A percentile compares a stretch with the other conserved stretches of the same genome.
Conservation (phyloP, 169 alveolate genomes). For the Toxoplasma gondii region DNA sequence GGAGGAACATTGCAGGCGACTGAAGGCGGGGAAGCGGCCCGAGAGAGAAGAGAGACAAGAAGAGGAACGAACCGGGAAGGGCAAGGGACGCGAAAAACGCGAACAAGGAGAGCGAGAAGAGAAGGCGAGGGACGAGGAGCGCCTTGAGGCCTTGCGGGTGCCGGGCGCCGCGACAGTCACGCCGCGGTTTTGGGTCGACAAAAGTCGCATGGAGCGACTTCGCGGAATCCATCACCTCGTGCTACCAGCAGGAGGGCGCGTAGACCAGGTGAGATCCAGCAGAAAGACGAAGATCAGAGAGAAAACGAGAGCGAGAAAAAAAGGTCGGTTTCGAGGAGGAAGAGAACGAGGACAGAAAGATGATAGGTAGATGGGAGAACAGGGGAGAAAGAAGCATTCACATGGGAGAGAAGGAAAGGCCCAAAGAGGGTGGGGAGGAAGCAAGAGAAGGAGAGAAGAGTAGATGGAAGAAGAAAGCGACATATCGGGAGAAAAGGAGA, state of each 20-base stretch:
- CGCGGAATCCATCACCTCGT: constrained; percentile 42
- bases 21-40: not conserved
- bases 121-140: not conserved
- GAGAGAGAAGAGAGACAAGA: not conserved
- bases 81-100: not conserved
- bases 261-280: not conserved
- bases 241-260: constrained; percentile 34
- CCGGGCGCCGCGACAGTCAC: constrained; percentile 44
- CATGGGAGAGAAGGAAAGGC: too few relatives aligned
- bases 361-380: too few relatives aligned
- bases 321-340: not conserved
- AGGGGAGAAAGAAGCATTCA: too few relatives aligned
- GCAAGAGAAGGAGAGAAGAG: too few relatives aligned
- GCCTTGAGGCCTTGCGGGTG: not conserved
- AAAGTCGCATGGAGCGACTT: constrained; percentile 51
- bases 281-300: not conserved
- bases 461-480: too few relatives aligned
- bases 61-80: not conserved
- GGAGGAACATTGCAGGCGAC: too few relatives aligned
- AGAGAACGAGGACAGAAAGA: too few relatives aligned
- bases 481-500: too few relatives aligned
- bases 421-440: too few relatives aligned
- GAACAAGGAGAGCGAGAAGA: not conserved
- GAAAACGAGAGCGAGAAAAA: not conserved
- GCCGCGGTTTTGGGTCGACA: constrained; percentile 65